Percentiles rank a stretch among this genome's conserved stretches.
Evolutionary conservation across 306 rosid genomes (phyloP).

Genomic region (Casuarina cunninghamiana): DNA sequence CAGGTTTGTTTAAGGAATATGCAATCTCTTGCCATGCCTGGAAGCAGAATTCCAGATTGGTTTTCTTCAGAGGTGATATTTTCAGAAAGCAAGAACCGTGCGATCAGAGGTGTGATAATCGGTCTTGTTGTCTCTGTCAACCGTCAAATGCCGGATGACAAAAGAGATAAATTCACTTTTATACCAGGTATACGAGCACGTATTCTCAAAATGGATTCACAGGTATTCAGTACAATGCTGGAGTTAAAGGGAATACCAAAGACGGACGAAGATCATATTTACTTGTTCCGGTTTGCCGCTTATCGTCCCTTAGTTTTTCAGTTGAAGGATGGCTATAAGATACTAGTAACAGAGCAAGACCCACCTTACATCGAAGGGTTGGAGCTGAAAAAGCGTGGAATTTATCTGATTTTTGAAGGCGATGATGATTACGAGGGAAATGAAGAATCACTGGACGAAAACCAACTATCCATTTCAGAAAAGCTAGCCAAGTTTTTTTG

Average conservation of each 20-base stretch:
- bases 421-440: slow-evolving; percentile 67
- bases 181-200: slow-evolving; percentile 42
- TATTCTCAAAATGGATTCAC: slow-evolving; percentile 40
- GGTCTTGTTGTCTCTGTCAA: slow-evolving; percentile 50
- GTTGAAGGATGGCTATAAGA: slow-evolving; percentile 41
- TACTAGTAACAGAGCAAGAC: slow-evolving; percentile 30
- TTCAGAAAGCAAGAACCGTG: slow-evolving; percentile 36
- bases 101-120: slow-evolving; percentile 40
- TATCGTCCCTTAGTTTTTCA: slow-evolving; percentile 28
- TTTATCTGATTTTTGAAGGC: slow-evolving; percentile 48
- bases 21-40: slow-evolving; percentile 57
- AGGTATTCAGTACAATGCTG: slow-evolving; percentile 25
- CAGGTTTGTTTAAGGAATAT: slow-evolving; percentile 60
- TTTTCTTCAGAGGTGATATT: slow-evolving; percentile 43
- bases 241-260: slow-evolving; percentile 46
- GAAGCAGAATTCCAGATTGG: slow-evolving; percentile 62
- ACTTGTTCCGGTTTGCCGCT: slow-evolving; percentile 44
- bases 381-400: slow-evolving; percentile 50
- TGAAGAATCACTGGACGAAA: slow-evolving; percentile 35
- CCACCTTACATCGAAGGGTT: slow-evolving; percentile 41
- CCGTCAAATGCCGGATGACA: slow-evolving; percentile 30
- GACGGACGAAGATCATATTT: slow-evolving; percentile 49
- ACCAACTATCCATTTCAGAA: slow-evolving; percentile 54
- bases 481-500: slow-evolving; percentile 46
- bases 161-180: slow-evolving; percentile 14